Base-by-base conservation (phyloP, 352 stramenopile species). In the Pythium guiyangense region DNA sequence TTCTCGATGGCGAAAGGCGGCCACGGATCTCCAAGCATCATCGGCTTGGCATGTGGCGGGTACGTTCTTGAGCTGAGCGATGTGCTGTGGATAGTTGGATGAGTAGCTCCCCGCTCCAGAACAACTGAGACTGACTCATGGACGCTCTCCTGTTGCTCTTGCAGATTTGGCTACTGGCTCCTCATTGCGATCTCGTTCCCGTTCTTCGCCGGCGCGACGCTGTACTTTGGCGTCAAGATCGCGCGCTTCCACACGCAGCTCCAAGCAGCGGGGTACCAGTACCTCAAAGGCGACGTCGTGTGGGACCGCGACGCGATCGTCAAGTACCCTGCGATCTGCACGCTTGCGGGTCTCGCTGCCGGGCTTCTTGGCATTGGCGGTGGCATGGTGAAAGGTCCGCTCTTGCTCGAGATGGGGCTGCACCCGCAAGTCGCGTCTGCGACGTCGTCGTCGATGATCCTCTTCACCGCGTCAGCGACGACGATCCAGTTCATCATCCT, bases 401-500 rank as follows among this genome's bases (percentile, higher is more conserved):
- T 97, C 20, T 82, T 97, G 46, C 55, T 97, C 2, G 84, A 96
- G 51, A 97, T 96, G 77, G 88, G 89, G 1, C 66, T 97, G 37
- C 56, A 95, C 39, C 91, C 91, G 17, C 77, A 90, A 48, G 89
- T 97, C 0, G 84, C 86, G 9, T 88, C 84, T 12, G 91, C 89
- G 0, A 97, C 91, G 5, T 96, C 86, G 18, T 92, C 88, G 18
- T 91, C 83, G 2, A 97, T 97, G 91, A 96, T 97, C 63, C 67
- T 97, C 8, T 89, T 97, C 54, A 97, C 91, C 11, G 98, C 92
- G 31, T 98, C 95, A 14, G 92, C 94, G 6, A 98, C 96, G 9
- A 98, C 96, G 22, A 96, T 95, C 54, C 74, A 75, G 64, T 99
- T 98, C 70, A 88, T 97, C 54, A 88, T 98, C 17, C 89, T 98